Conservation (phyloP, 345 rosid species). For the Sisymbrium altissimum region DNA sequence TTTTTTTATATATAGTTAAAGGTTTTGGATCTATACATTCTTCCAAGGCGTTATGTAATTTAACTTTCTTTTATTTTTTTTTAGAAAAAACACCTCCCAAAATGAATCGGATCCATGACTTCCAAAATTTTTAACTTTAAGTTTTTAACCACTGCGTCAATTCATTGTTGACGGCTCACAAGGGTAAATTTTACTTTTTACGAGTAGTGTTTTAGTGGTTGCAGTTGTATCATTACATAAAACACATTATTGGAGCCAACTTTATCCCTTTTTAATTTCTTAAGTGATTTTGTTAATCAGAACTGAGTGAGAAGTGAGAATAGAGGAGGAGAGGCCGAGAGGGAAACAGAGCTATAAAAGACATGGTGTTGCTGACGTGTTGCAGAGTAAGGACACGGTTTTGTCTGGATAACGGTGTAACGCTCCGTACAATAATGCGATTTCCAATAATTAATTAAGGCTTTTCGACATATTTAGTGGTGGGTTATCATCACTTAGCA, state of each 20-base stretch:
- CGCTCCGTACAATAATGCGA: conserved; percentile 25
- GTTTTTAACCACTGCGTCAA: too few species aligned
- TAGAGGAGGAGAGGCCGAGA: neutral
- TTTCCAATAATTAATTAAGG: conserved; percentile 16
- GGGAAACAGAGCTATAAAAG: neutral
- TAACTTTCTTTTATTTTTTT: too few species aligned
- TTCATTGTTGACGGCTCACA: too few species aligned
- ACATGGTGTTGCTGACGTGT: conserved; percentile 23
- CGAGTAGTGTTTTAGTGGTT: neutral
- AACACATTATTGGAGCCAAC: neutral
- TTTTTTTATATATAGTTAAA: too few species aligned
- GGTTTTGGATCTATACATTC: too few species aligned
- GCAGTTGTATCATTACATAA: neutral
- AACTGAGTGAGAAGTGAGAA: neutral
- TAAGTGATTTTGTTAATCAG: neutral
- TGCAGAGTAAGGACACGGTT: conserved; percentile 16
- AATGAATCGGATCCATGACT: too few species aligned
- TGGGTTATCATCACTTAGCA: conserved; percentile 30
- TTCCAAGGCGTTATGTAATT: too few species aligned
- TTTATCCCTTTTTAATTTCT: neutral
- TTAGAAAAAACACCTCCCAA: too few species aligned
- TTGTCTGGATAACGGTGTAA: conserved; percentile 27
- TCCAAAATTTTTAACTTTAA: too few species aligned
- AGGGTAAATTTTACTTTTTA: neutral
- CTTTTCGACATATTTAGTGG: conserved; percentile 25